These are phyloP conservation scores for Ceratobasidium sp. DNA, from an alignment of 1,284 basidiomycete genomes.

Conservation along the genomic window DNA sequence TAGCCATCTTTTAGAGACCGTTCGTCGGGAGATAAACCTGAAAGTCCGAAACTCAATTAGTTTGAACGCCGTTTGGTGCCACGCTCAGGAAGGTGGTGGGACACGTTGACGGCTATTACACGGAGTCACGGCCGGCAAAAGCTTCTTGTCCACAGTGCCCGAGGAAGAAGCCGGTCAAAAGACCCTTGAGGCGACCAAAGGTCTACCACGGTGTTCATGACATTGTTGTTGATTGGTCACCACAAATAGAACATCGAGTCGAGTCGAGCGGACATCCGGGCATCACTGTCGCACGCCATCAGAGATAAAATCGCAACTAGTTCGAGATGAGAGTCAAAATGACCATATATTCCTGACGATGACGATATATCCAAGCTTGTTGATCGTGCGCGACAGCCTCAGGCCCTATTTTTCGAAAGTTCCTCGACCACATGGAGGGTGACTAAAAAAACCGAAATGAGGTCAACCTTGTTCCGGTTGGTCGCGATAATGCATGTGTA, in stretches of 20 bases:
- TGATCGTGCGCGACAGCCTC: too few relatives aligned
- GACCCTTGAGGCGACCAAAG: neutral
- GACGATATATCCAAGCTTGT: neutral
- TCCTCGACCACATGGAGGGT: too few relatives aligned
- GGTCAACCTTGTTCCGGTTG: too few relatives aligned
- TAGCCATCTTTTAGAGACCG: constrained; percentile 18
- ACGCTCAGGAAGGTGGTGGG: neutral
- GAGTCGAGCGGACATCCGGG: neutral
- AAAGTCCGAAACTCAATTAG: neutral
- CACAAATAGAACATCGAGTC: constrained; percentile 1
- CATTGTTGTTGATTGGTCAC: neutral
- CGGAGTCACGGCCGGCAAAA: neutral
- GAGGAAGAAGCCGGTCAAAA: neutral
- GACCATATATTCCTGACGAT: neutral
- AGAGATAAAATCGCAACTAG: neutral
- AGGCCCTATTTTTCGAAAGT: too few relatives aligned
- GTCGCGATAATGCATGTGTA: too few relatives aligned
- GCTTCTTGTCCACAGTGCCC: neutral
- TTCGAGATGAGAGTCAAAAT: neutral
- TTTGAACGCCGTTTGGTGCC: neutral
- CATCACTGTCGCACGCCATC: constrained; percentile 21
- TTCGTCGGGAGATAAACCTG: neutral
- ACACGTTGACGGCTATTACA: neutral
- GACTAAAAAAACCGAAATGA: too few relatives aligned
- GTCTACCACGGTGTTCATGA: constrained; percentile 14